Percentiles rank a stretch among this genome's conserved stretches.
These are phyloP conservation scores for Polyrhizophydium stewartii DNA, from an alignment of 371 early-diverging fungal species.

Conservation along the genomic window DNA sequence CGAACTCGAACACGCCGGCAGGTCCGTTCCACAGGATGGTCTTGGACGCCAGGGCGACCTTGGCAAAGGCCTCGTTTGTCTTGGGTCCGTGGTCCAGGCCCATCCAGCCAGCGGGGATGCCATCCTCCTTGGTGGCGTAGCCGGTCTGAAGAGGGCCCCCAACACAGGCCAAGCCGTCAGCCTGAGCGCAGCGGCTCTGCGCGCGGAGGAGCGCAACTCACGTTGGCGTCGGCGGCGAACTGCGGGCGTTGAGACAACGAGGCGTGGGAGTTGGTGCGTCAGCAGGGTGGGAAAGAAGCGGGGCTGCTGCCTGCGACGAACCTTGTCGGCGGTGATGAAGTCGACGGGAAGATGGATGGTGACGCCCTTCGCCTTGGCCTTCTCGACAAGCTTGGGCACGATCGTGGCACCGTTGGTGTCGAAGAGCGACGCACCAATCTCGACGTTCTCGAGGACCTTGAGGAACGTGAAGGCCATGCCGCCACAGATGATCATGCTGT, in stretches of 20 bases:
- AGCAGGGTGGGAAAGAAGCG: no score
- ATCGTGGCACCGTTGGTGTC: constrained; percentile 86
- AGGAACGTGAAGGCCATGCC: constrained; percentile 99
- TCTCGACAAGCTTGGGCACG: constrained; percentile 75
- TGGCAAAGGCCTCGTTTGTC: constrained; percentile 68
- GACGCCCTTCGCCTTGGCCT: constrained; percentile 85
- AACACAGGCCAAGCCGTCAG: background rate
- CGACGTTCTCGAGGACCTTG: constrained; percentile 78
- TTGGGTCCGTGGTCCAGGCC: constrained; percentile 94
- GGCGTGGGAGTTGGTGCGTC: no score
- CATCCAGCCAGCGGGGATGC: constrained; percentile 89
- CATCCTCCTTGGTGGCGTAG: constrained; percentile 79
- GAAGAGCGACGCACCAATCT: constrained; percentile 93
- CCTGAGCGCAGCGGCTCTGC: background rate
- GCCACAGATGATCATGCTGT: constrained; percentile 90
- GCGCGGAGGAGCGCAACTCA: constrained; percentile 5
- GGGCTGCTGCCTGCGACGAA: no score
- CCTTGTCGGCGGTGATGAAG: constrained; percentile 73
- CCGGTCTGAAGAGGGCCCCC: constrained; percentile 50
- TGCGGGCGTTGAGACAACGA: no score
- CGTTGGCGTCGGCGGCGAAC: constrained; percentile 74
- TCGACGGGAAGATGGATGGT: constrained; percentile 88
- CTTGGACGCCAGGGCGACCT: constrained; percentile 74
- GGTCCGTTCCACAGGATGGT: constrained; percentile 99
- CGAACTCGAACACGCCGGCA: constrained; percentile 97